Evolutionary conservation across 139 green algal species (phyloP).

Genomic region (Asterochloris sp.): DNA sequence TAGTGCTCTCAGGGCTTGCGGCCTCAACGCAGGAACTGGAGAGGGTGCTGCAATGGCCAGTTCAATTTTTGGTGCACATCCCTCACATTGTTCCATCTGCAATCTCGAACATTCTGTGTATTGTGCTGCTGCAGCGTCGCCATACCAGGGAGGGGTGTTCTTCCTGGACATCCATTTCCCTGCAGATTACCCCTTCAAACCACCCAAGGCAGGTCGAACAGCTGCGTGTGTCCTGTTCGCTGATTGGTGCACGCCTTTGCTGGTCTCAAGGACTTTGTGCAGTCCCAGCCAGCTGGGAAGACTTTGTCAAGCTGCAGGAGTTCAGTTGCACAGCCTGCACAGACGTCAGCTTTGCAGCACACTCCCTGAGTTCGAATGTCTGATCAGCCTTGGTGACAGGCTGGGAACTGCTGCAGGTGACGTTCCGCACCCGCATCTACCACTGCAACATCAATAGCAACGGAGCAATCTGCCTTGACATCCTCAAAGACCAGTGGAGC

Average conservation of each 20-base stretch:
- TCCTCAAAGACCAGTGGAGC: constrained; percentile 92
- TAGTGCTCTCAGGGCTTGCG: neutral
- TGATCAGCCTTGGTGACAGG: neutral
- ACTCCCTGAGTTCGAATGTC: too few species aligned
- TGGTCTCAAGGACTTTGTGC: neutral
- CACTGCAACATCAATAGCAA: constrained; percentile 93
- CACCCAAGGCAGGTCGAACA: constrained; percentile 71
- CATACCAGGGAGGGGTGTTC: constrained; percentile 89
- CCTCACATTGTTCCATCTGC: neutral
- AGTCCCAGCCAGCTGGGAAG: neutral
- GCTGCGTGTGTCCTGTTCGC: neutral
- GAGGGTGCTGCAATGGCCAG: neutral
- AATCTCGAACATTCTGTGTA: too few species aligned
- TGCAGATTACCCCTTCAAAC: constrained; percentile 94
- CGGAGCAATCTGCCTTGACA: constrained; percentile 88
- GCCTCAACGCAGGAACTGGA: neutral
- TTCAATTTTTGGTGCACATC: too few species aligned
- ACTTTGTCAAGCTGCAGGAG: neutral
- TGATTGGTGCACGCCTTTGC: neutral
- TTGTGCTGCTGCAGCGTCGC: constrained; percentile 60
- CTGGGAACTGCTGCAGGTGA: constrained; percentile 34
- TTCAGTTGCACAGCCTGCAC: neutral
- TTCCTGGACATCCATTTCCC: constrained; percentile 96
- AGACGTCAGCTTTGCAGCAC: too few species aligned
- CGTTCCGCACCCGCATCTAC: constrained; percentile 90